Conservation (phyloP, 2,329 filamentous ascomycete species). For the Akanthomyces lecanii region DNA sequence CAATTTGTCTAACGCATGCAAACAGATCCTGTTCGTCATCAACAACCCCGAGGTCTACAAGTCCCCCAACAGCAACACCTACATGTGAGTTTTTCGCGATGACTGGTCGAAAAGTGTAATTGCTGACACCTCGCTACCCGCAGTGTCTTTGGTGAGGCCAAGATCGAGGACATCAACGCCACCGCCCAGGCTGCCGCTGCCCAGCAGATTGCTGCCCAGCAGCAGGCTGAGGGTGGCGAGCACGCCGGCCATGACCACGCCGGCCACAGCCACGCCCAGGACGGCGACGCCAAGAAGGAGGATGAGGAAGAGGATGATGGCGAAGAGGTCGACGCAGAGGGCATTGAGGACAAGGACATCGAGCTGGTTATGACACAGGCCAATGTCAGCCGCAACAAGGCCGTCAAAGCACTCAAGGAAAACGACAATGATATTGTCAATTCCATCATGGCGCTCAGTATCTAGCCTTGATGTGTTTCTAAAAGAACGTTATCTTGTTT, state of each 20-base stretch:
- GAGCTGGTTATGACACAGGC: conserved; percentile 99
- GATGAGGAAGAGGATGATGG: conserved; percentile 77
- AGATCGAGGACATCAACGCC: conserved; percentile 99
- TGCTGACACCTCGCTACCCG: conserved; percentile 4
- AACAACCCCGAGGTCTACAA: conserved; percentile 99
- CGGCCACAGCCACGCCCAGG: conserved; percentile 60
- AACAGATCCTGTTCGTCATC: conserved; percentile 97
- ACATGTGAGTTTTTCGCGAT: conserved; percentile 69
- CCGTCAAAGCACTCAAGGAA: conserved; percentile 96
- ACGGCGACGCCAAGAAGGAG: conserved; percentile 67
- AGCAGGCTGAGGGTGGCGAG: conserved; percentile 58
- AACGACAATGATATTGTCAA: conserved; percentile 99
- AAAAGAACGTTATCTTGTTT: conserved; percentile 20
- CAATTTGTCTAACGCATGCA: neutral
- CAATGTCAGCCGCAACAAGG: conserved; percentile 95
- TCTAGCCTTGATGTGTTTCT: conserved; percentile 43
- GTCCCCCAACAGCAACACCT: conserved; percentile 98
- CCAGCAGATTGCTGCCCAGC: conserved; percentile 83
- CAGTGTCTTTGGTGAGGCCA: conserved; percentile 99
- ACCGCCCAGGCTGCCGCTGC: conserved; percentile 94
- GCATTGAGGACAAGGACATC: conserved; percentile 98
- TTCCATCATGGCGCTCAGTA: conserved; percentile 97
- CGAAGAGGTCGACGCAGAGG: conserved; percentile 87
- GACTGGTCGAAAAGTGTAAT: neutral
- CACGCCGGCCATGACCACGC: conserved; percentile 70